Evolutionary conservation across 371 early-diverging fungal species (phyloP), one percentile per base, ranked within the genome.

Genomic region (Actinomortierella wolfii): DNA sequence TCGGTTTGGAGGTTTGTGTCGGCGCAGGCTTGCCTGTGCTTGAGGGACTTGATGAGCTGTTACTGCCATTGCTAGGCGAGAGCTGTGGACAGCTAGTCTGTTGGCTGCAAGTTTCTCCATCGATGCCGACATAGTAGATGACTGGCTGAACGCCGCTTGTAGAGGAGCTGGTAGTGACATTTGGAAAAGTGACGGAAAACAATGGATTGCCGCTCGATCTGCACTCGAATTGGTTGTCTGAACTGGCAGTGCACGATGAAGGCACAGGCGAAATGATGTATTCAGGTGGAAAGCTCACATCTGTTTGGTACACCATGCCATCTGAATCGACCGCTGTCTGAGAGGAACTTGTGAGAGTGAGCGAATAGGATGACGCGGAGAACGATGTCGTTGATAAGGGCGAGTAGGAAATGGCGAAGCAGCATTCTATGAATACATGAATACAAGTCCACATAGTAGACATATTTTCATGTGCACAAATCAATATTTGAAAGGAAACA

Each of bases 181-280:
- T 53, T 3, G 41, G 29, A 50, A 70, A 70, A n/a, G 42, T 48
- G 4, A 48, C 47, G 9, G 46, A 14, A 21, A 64, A 45, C 28
- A 21, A 48, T 14, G 40, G 41, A 9, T 47, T 39, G 2, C 54
- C 57, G 1, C 53, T 17, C 29, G 55, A 17, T 0, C 57, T 64
- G 34, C 70, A 70, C 39, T 42, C 53, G 18, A 63, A 64, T 0
- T 47, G 7, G 13, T 26, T 54, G 39, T 45, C 44, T n/a, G 60
- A 54, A 0, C 52, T 46, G 0, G 64, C 46, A 14, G 48, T 17
- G 18, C 70, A 70, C 1, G 43, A 46, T 1, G 42, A 1, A 17
- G 70, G 70, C 15, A 60, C 49, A 5, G 49, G n/a, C 15, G 70
- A 53, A 26, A 70, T 26, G 46, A 57, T 50, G 29, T 49, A 64